These are phyloP conservation scores for Collybia sp. DNA, from an alignment of 768 basidiomycete genomes.

Conservation along the genomic window DNA sequence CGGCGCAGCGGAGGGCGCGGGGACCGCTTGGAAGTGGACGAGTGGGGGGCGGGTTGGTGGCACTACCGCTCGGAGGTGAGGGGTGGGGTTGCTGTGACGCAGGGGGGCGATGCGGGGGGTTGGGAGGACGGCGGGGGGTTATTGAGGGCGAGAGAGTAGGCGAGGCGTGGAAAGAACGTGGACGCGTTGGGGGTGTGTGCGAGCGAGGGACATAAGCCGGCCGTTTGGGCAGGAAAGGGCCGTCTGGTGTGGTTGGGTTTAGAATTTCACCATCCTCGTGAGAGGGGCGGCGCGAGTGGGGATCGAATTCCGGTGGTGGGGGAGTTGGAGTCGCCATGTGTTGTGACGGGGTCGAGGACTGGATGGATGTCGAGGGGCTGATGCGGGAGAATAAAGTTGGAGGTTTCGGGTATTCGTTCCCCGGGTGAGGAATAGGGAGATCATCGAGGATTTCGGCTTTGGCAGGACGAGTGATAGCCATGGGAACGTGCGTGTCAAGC, in stretches of 20 bases:
- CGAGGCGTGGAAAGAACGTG: slow-evolving; percentile 35
- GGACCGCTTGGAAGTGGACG: slow-evolving; percentile 12
- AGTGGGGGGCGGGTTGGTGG: slow-evolving; percentile 20
- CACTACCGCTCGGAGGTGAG: not conserved
- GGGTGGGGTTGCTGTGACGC: not conserved
- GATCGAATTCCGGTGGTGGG: too few species aligned
- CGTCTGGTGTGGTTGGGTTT: not conserved
- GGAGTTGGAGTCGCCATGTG: too few species aligned
- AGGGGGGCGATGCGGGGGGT: slow-evolving; percentile 1
- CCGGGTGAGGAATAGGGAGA: too few species aligned
- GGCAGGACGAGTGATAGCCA: too few species aligned
- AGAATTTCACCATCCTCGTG: slow-evolving; percentile 54
- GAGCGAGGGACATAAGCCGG: slow-evolving; percentile 29
- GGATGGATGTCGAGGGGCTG: too few species aligned
- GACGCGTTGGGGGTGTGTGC: slow-evolving; percentile 42
- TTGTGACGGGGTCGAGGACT: too few species aligned
- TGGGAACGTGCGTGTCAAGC: too few species aligned
- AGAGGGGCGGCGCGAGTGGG: slow-evolving; percentile 23
- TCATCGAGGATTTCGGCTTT: too few species aligned
- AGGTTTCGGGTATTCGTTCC: too few species aligned
- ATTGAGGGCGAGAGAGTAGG: slow-evolving; percentile 5
- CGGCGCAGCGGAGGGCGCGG: slow-evolving; percentile 7
- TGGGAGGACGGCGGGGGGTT: not conserved
- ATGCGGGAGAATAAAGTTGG: too few species aligned
- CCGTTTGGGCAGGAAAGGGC: slow-evolving; percentile 20